phyloP scores from a whole-genome alignment of 192 early-diverging fungal genomes.

The Geosiphon pyriformis region DNA sequence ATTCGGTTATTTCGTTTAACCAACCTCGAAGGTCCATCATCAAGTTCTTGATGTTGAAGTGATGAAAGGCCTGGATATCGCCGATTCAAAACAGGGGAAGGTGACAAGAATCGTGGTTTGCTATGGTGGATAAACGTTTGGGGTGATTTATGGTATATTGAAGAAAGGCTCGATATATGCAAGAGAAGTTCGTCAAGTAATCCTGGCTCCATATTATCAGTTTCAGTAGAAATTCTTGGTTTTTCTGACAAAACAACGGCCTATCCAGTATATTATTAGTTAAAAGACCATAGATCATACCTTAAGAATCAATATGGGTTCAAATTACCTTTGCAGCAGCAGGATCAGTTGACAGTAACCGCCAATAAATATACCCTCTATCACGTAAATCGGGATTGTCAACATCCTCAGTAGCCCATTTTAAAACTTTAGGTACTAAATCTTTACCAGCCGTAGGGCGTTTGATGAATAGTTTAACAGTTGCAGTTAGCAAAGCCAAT shows the following conservation, averaged over 20 bases:
- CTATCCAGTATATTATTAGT: constrained; percentile 29
- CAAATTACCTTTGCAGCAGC: constrained; percentile 67
- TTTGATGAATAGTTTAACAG: constrained; percentile 95
- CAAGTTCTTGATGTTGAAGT: background rate
- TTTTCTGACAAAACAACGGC: constrained; percentile 89
- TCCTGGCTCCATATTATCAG: constrained; percentile 81
- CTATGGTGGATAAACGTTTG: constrained; percentile 74
- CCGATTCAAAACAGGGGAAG: constrained; percentile 43
- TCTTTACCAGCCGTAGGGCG: constrained; percentile 87
- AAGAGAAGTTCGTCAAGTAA: constrained; percentile 85
- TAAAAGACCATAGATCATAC: background rate
- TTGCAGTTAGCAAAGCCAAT: constrained; percentile 87
- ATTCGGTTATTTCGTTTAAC: no score
- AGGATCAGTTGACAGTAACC: constrained; percentile 91
- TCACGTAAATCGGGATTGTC: constrained; percentile 98
- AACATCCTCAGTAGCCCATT: constrained; percentile 88
- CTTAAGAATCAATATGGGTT: background rate
- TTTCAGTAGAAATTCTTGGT: constrained; percentile 89
- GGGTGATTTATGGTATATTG: constrained; percentile 90
- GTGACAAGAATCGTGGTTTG: constrained; percentile 48
- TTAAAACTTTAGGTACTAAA: constrained; percentile 87
- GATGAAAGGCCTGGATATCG: constrained; percentile 1
- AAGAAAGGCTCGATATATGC: constrained; percentile 81
- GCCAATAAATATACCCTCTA: constrained; percentile 97
- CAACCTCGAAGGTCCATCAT: background rate